Evolutionary conservation across 2,329 filamentous ascomycete genomes (phyloP).

Genomic region (Botryotinia globosa): DNA sequence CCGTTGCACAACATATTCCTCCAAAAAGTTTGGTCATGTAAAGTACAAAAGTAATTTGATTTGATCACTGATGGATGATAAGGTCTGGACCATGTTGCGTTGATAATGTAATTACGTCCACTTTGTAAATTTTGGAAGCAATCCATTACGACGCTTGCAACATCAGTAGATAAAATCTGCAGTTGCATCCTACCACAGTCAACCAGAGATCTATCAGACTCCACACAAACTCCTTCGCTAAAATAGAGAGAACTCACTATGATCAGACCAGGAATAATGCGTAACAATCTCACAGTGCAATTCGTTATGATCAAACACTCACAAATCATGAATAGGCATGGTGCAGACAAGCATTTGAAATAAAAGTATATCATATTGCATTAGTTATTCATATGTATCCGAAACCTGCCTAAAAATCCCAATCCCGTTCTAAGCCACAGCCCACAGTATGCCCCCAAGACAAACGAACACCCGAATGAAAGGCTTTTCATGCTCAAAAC

Average conservation of each 20-base stretch:
- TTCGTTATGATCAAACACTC: neutral
- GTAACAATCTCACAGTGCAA: neutral
- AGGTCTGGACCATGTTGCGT: neutral
- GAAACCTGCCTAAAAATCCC: neutral
- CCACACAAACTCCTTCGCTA: neutral
- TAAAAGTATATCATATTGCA: neutral
- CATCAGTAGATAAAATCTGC: too few relatives aligned
- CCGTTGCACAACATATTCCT: neutral
- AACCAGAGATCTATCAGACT: neutral
- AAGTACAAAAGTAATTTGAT: neutral
- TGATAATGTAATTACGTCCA: too few relatives aligned
- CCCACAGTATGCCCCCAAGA: neutral
- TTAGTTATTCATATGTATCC: neutral
- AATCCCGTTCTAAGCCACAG: neutral
- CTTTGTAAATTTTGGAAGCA: too few relatives aligned
- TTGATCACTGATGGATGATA: neutral
- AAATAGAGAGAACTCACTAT: neutral
- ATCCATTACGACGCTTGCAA: too few relatives aligned
- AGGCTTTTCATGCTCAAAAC: neutral
- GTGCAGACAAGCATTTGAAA: neutral
- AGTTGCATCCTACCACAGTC: too few relatives aligned
- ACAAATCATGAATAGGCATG: neutral
- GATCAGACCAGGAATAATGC: neutral
- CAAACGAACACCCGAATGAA: neutral
- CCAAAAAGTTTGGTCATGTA: neutral